These are phyloP conservation scores for Vanderwaltozyma yarrowii DNA, from an alignment of 805 yeast species.

Conservation along the genomic window DNA sequence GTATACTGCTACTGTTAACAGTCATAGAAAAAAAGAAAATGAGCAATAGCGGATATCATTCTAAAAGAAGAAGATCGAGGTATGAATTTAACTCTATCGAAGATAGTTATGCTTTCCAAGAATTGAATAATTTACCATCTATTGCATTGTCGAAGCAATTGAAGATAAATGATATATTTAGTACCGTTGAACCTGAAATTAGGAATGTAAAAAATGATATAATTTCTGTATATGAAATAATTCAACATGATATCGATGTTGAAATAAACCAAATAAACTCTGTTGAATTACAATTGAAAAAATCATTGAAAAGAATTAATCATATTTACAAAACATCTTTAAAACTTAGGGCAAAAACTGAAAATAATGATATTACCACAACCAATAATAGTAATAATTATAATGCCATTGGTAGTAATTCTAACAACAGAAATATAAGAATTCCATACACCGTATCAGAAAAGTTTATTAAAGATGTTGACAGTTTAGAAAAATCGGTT, in stretches of 20 bases:
- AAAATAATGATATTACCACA: too few relatives aligned
- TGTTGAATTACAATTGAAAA: conserved; percentile 16
- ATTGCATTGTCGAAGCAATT: conserved; percentile 10
- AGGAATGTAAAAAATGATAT: conserved; percentile 16
- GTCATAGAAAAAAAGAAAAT: too few relatives aligned
- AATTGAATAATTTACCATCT: conserved; percentile 10
- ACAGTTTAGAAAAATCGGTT: conserved; percentile 4
- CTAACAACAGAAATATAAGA: too few relatives aligned
- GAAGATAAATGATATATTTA: conserved; percentile 16
- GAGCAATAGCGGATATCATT: too few relatives aligned
- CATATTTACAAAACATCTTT: conserved; percentile 10
- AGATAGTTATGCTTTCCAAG: conserved; percentile 8
- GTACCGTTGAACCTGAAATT: conserved; percentile 15
- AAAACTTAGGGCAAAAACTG: conserved; percentile 6
- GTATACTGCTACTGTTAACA: too few relatives aligned
- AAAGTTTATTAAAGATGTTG: conserved; percentile 4
- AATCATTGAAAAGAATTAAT: conserved; percentile 15
- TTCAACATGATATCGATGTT: conserved; percentile 24
- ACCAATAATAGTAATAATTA: too few relatives aligned
- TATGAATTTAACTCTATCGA: neutral
- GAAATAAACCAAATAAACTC: conserved; percentile 24
- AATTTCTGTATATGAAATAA: conserved; percentile 8
- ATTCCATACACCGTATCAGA: neutral
- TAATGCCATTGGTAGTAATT: too few relatives aligned
- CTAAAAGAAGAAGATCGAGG: neutral